Evolutionary conservation across 2,329 filamentous ascomycete genomes (phyloP).

Genomic region (Xylariaceae sp.): DNA sequence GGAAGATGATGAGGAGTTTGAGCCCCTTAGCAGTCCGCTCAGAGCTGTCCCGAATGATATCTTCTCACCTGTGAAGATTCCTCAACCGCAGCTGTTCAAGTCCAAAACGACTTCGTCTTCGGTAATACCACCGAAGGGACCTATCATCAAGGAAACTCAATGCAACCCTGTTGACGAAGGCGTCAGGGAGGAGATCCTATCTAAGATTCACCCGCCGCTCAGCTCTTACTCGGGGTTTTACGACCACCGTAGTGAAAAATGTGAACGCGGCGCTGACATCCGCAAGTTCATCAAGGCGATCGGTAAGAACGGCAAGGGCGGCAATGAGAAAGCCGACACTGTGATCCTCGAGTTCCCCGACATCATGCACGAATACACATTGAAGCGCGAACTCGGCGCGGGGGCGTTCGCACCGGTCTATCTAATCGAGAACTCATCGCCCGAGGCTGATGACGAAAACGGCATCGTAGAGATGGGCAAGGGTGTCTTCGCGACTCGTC

Average conservation of each 20-base stretch:
- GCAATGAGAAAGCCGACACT: constrained; percentile 57
- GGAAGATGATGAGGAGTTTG: constrained; percentile 34
- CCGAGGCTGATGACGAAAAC: constrained; percentile 40
- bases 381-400: constrained; percentile 82
- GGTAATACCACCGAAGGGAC: constrained; percentile 48
- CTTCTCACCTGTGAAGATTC: constrained; percentile 42
- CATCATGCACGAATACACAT: constrained; percentile 61
- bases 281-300: constrained; percentile 72
- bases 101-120: constrained; percentile 29
- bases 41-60: constrained; percentile 56
- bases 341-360: constrained; percentile 65
- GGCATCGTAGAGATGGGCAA: constrained; percentile 53
- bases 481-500: constrained; percentile 51
- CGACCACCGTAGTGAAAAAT: constrained; percentile 60
- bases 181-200: constrained; percentile 69
- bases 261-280: constrained; percentile 67
- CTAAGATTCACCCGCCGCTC: constrained; percentile 67
- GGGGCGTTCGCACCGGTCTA: constrained; percentile 96
- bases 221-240: constrained; percentile 73
- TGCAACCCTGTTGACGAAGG: constrained; percentile 85
- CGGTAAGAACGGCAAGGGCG: constrained; percentile 50
- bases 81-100: constrained; percentile 47
- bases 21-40: constrained; percentile 63
- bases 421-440: constrained; percentile 68
- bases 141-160: constrained; percentile 73